Percentiles rank a stretch among this genome's conserved stretches.
Conservation (phyloP, 148 eudicot species). For the Dysphania ambrosioides region DNA sequence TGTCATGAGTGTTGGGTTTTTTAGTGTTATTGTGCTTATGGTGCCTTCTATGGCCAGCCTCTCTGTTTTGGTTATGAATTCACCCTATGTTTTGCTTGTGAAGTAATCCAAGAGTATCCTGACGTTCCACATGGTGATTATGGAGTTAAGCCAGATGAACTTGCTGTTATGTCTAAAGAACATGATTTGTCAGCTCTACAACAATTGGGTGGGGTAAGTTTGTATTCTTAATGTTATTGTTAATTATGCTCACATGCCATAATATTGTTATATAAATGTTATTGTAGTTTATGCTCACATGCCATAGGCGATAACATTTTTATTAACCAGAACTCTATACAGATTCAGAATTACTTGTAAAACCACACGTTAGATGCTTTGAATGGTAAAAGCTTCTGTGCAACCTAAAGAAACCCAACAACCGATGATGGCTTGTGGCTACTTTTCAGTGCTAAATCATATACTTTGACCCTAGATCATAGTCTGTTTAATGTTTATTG, state of each 20-base stretch:
- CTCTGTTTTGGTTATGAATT: no score
- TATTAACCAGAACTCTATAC: background rate
- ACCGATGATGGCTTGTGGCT: background rate
- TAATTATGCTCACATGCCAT: no score
- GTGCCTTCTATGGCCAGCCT: background rate
- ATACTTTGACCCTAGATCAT: background rate
- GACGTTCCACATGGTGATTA: slow-evolving; percentile 41
- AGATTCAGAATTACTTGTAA: no score
- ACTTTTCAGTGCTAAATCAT: background rate
- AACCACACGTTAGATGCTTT: background rate
- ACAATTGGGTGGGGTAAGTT: slow-evolving; percentile 69
- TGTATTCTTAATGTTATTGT: no score
- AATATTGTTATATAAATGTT: background rate
- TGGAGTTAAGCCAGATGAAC: slow-evolving; percentile 52
- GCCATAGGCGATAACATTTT: background rate
- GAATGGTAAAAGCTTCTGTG: background rate
- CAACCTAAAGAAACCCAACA: background rate
- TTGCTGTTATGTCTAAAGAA: slow-evolving; percentile 63
- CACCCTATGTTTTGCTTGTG: background rate
- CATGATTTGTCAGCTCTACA: slow-evolving; percentile 61
- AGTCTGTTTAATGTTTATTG: background rate
- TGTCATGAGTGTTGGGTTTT: background rate
- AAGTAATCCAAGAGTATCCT: slow-evolving; percentile 38
- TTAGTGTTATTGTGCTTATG: background rate
- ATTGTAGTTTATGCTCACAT: background rate